phyloP scores from a whole-genome alignment of 345 rosid genomes.

The Clarkia xantiana region DNA sequence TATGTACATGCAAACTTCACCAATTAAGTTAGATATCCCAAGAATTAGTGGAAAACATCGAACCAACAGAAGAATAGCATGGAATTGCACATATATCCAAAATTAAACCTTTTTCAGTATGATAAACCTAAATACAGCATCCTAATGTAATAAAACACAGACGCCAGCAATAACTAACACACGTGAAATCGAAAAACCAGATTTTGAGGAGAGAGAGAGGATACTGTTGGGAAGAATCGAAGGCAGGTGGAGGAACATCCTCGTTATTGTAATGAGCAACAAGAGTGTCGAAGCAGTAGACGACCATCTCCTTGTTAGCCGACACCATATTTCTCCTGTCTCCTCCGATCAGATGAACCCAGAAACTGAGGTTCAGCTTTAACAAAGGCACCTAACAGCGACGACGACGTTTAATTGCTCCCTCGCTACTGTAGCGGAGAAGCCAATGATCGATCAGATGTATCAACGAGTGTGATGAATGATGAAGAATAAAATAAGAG shows the following conservation, averaged over 20 bases:
- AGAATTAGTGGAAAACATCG: no score
- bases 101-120: no score
- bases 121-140: no score
- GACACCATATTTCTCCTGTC: slow-evolving; percentile 46
- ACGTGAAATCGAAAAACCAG: neutral
- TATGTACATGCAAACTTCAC: no score
- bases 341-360: neutral
- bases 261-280: slow-evolving; percentile 83
- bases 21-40: no score
- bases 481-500: neutral
- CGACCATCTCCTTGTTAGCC: slow-evolving; percentile 96
- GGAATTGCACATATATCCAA: no score
- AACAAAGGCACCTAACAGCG: neutral
- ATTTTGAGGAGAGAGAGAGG: neutral
- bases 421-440: no score
- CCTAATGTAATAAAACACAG: no score
- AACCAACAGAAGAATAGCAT: no score
- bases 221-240: slow-evolving; percentile 75
- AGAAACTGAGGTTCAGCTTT: neutral
- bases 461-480: neutral
- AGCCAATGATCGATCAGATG: neutral
- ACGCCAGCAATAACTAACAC: no score
- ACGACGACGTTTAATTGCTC: neutral
- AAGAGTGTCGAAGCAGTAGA: slow-evolving; percentile 85
- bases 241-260: slow-evolving; percentile 77